These are phyloP conservation scores for Yamadazyma blattariae DNA, from an alignment of 1,139 yeast species.

Conservation along the genomic window DNA sequence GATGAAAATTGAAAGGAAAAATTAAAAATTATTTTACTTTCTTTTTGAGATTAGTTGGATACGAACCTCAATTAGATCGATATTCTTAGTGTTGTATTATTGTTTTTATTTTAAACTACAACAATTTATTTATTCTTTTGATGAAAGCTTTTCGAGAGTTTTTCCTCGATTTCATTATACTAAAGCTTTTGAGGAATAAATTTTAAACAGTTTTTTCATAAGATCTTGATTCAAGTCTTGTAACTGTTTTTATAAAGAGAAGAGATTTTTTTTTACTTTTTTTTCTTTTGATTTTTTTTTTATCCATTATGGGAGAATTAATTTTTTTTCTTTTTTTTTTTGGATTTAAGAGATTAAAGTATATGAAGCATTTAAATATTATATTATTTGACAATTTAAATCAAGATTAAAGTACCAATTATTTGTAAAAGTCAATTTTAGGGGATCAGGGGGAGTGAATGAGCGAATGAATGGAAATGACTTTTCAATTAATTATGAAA, in stretches of 20 bases:
- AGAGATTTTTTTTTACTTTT: neutral
- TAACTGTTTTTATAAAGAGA: too few species aligned
- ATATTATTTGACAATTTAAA: neutral
- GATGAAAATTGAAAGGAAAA: neutral
- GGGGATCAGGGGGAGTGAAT: too few species aligned
- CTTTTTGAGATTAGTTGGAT: neutral
- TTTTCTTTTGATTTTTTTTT: constrained; percentile 1
- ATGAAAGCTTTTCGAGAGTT: too few species aligned
- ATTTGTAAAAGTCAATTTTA: too few species aligned
- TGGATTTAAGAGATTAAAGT: neutral
- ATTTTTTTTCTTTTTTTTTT: constrained; percentile 1
- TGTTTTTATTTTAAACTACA: neutral
- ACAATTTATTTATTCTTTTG: too few species aligned
- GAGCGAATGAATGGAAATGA: too few species aligned
- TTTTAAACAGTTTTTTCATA: too few species aligned
- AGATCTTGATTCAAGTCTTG: too few species aligned
- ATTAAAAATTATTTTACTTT: neutral
- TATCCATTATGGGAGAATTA: too few species aligned
- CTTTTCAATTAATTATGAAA: neutral
- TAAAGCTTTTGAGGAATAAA: too few species aligned
- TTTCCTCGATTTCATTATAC: too few species aligned
- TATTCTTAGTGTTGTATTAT: neutral
- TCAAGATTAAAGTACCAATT: too few species aligned
- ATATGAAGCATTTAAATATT: neutral
- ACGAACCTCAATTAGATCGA: neutral